Base-by-base conservation (phyloP, 768 basidiomycete genomes). In the Trametes cingulata region DNA sequence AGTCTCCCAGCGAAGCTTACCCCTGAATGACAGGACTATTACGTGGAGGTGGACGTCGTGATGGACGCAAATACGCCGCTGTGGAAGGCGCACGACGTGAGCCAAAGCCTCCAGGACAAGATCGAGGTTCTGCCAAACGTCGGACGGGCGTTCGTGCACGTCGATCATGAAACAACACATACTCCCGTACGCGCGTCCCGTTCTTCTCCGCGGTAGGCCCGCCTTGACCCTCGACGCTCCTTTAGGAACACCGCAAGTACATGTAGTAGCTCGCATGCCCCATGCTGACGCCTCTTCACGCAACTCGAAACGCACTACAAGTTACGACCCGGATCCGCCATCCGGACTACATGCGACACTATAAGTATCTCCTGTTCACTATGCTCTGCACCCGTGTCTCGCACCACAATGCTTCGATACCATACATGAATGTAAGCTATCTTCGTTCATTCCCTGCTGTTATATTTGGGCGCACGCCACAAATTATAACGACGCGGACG, bases 1-100 rank as follows among this genome's bases (percentile, higher is more conserved):
- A 20, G 39, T 17, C 41, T 27, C 10, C 8, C 17, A 19, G 43
- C 7, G 14, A 24, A 29, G 25, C 41, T 41, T 10, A 41, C 39
- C 4, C 35, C 13, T 27, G 22, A 17, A 25, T 64, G 14, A 66
- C 58, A 57, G 88, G 84, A 93, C 60, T 96, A 94, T 70, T 91
- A 95, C 69, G 95, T 98, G 45, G 97, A 98, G 74, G 81, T 98
- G 14, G 97, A 99, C 72, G 84, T 98, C 46, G 95, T 98, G 42
- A 91, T 98, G 88, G 82, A 87, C 61, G 88, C 88, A 10, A 85
- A 85, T 58, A 97, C 94, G 24, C 92, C 94, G 0, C 77, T 98
- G 1, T 92, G 89, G 87, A 88, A 87, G 72, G 91, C 93, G 19
- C 92, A 94, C 70, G 92, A 94, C 71, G 69, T 92, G 60, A 88